Evolutionary conservation across 257 asterid genomes (phyloP), one percentile per base, ranked within the genome.

Genomic region (Gentiana macrophylla): DNA sequence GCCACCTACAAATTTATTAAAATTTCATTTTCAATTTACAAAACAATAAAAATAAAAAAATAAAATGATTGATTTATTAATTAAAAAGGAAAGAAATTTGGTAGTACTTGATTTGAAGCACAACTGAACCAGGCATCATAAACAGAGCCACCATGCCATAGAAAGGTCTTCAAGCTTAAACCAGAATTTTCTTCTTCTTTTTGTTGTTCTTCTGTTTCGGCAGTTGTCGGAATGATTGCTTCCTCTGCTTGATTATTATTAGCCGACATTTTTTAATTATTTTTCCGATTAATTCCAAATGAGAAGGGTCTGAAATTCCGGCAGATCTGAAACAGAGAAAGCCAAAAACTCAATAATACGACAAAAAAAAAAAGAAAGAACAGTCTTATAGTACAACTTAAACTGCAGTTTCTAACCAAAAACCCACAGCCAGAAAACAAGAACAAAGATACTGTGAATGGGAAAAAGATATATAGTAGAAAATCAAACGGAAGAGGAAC

Each of bases 121-220:
- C 96, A 91, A 49, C 98, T 91, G 72, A 91, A 91, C 98, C 96
- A 91, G 59, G 98, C 98, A 61, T 91, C 98, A 86, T 86, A 91
- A 67, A 83, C 83, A 35, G 98, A 91, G 73, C 98, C 98, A 32
- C 98, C 98, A 65, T 91, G 98, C 98, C 98, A 91, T 49, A 91
- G 90, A 53, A 77, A 32, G 76, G 53, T 91, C 59, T 78, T 86
- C 12, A 87, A 73, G 66, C 74, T 79, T 61, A 83, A 72, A 65
- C 79, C 35, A 12, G 94, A 62, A 15, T 72, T 81, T n/a, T 84
- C 88, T 15, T 78, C 91, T 52, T 78, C 91, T 55, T 33, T 77
- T 34, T 24, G 53, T 37, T 61, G 77, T 44, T 72, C 79, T 58
- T 83, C 84, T 37, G 64, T 70, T 12, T 83, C 95, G 1, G 76